These are phyloP conservation scores for Penicillium steckii DNA, from an alignment of 495 filamentous ascomycete genomes.

Conservation along the genomic window DNA sequence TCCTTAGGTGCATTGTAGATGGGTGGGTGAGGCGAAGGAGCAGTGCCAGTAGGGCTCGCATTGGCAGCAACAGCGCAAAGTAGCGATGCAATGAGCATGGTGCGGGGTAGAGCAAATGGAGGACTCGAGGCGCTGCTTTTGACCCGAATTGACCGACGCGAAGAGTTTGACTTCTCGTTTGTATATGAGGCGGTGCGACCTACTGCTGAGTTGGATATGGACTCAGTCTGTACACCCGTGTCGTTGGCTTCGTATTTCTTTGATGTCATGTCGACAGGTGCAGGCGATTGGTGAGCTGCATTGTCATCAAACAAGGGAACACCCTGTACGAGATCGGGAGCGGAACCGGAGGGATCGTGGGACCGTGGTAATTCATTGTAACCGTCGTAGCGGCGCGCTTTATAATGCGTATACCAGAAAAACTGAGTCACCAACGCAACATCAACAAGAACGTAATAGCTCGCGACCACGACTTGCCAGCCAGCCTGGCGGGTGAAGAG, in stretches of 20 bases:
- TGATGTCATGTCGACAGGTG: constrained; percentile 18
- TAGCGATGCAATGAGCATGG: constrained; percentile 45
- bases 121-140: constrained; percentile 26
- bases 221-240: constrained; percentile 28
- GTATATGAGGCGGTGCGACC: constrained; percentile 35
- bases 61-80: constrained; percentile 47
- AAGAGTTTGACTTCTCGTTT: constrained; percentile 38
- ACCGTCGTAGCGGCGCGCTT: constrained; percentile 31
- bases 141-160: constrained; percentile 29
- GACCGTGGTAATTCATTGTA: constrained; percentile 23
- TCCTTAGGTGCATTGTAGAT: constrained; percentile 20
- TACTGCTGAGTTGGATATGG: constrained; percentile 13
- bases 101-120: constrained; percentile 39
- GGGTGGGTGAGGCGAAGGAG: constrained; percentile 15
- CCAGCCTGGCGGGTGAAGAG: constrained; percentile 64
- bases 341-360: constrained; percentile 18
- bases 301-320: constrained; percentile 26
- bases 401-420: constrained; percentile 63
- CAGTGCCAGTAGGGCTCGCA: constrained; percentile 36
- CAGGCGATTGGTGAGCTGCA: constrained; percentile 9
- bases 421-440: constrained; percentile 61
- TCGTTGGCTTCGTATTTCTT: constrained; percentile 30
- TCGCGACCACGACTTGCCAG: constrained; percentile 68
- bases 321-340: constrained; percentile 28
- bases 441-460: constrained; percentile 70